Evolutionary conservation across 2,329 filamentous ascomycete genomes (phyloP).

Genomic region (Sclerotinia sclerotiorum): DNA sequence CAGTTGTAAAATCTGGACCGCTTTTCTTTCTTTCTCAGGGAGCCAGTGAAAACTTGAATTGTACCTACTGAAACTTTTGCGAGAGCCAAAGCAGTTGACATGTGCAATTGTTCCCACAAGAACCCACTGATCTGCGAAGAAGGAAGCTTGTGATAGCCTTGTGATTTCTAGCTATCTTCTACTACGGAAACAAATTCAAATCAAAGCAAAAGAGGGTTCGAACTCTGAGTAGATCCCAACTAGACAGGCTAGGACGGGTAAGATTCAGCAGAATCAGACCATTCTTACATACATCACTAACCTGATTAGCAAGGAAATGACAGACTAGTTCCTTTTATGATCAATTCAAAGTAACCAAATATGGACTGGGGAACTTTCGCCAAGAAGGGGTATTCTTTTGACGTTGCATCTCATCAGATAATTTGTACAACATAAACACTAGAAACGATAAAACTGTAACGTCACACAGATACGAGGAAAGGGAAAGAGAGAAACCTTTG

Average conservation of each 20-base stretch:
- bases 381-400: slow-evolving; percentile 9
- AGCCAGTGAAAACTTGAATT: neutral
- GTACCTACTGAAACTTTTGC: neutral
- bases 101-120: neutral
- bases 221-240: neutral
- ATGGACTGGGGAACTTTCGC: neutral
- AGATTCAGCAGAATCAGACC: slow-evolving; percentile 7
- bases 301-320: neutral
- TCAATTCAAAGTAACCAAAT: neutral
- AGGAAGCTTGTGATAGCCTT: too few species aligned
- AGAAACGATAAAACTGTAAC: neutral
- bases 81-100: neutral
- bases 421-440: neutral
- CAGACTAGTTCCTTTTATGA: neutral
- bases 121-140: too few species aligned
- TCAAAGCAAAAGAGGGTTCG: neutral
- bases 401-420: neutral
- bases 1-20: neutral
- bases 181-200: too few species aligned
- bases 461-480: neutral
- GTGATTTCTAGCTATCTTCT: too few species aligned
- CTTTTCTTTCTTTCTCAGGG: neutral
- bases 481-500: neutral
- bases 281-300: neutral
- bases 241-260: neutral